Evolutionary conservation across 495 filamentous ascomycete species (phyloP), one percentile per base, ranked within the genome.

Genomic region (Annulohypoxylon nitens): DNA sequence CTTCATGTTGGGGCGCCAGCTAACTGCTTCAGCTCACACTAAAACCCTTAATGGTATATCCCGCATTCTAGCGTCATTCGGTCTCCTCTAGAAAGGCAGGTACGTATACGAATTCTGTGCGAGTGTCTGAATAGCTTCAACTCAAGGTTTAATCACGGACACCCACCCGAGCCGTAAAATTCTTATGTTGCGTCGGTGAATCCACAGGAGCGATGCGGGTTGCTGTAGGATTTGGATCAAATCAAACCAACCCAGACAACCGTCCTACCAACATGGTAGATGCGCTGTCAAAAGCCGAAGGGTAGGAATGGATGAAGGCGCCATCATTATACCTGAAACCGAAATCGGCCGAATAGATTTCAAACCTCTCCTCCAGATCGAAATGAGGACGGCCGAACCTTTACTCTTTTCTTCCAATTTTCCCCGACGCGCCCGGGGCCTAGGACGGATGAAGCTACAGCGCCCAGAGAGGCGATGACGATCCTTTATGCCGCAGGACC

Each of bases 321-420:
- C 12, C 50, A 54, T 54, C 25, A 54, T 54, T 54, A 7, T n/a
- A 54, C 12, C n/a, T n/a, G 23, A n/a, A 54, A 54, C 50, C 50
- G 50, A 54, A 33, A 33, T 33, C 50, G 50, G 25, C 50, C 50
- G 50, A 54, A 4, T n/a, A 25, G 25, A 54, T 54, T n/a, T 54
- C 25, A 33, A 30, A 25, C 25, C 1, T 26, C 2, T 33, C 25
- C 50, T 26, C 12, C 12, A 14, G 14, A 33, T 14, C 14, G 3
- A 54, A n/a, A 33, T 7, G 9, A 54, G 6, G 12, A 33, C 25
- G 25, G 23, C 25, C 50, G 50, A 54, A 33, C 1, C 23, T 54
- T 54, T 54, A 2, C 25, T 26, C 12, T 54, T 30, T 54, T 14
- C 48, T 51, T 11, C 48, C 4, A 26, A 51, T 9, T 47, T 20